A percentile compares a stretch with the other conserved stretches of the same genome.
phyloP scores from a whole-genome alignment of 2,329 filamentous ascomycete species.

The Penicillium nordicum region DNA sequence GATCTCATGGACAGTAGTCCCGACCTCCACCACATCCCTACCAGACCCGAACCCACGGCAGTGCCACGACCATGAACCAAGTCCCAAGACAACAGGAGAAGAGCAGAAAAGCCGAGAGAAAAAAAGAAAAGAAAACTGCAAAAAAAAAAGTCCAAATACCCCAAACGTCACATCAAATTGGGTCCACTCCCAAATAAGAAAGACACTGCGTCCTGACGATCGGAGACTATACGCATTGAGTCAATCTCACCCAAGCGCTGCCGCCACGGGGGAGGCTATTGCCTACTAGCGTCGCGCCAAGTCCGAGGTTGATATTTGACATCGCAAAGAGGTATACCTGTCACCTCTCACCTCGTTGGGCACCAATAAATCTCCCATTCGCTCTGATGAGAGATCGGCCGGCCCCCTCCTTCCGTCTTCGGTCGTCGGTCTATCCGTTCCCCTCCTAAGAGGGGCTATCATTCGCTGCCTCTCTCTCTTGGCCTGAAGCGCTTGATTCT shows the following conservation, averaged over 20 bases:
- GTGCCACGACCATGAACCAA: constrained; percentile 26
- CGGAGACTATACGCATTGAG: neutral
- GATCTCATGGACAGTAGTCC: constrained; percentile 48
- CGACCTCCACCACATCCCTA: constrained; percentile 24
- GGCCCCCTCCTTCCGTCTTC: neutral
- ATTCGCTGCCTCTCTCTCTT: neutral
- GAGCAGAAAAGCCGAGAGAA: neutral
- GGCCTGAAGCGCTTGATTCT: neutral
- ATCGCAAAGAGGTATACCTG: neutral
- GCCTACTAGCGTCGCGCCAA: constrained; percentile 23
- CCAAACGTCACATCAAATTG: neutral
- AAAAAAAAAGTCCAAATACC: neutral
- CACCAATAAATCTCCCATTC: neutral
- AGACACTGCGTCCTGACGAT: constrained; percentile 6
- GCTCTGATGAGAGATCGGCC: neutral
- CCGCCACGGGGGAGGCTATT: constrained; percentile 22
- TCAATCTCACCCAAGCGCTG: neutral
- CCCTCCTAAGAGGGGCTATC: neutral
- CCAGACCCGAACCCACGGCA: constrained; percentile 18
- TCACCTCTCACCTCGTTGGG: neutral
- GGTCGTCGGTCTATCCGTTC: neutral
- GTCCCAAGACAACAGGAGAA: neutral
- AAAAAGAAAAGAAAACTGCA: neutral
- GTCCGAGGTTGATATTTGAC: constrained; percentile 11
- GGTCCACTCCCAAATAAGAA: neutral